These are phyloP conservation scores for Lathyrus aphaca DNA, from an alignment of 306 rosid species.

Conservation along the genomic window DNA sequence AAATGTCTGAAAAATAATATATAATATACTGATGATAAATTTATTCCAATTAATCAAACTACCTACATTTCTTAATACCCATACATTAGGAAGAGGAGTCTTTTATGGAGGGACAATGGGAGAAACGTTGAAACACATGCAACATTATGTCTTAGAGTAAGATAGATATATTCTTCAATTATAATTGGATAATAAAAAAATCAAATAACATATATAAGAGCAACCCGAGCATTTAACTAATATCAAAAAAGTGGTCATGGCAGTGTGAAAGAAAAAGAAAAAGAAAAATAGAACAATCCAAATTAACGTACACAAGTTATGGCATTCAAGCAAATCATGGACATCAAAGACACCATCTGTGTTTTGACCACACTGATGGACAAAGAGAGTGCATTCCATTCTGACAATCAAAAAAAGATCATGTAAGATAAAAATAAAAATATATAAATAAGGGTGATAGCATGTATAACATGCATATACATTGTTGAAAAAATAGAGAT, in stretches of 20 bases:
- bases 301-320: conserved; percentile 84
- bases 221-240: conserved; percentile 6
- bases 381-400: conserved; percentile 97
- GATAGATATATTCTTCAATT: conserved; percentile 7
- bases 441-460: neutral
- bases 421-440: conserved; percentile 33
- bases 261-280: neutral
- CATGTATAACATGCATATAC: conserved; percentile 34
- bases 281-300: conserved; percentile 25
- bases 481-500: conserved; percentile 20
- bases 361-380: conserved; percentile 99
- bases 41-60: neutral
- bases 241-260: conserved; percentile 22
- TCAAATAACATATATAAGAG: conserved; percentile 10
- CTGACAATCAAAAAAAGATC: conserved; percentile 55
- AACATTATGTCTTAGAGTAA: neutral
- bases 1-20: neutral
- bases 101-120: no score
- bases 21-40: neutral
- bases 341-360: conserved; percentile 97
- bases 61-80: neutral
- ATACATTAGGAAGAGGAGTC: neutral
- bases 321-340: conserved; percentile 94
- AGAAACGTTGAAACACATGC: neutral
- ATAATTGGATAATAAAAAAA: conserved; percentile 9